phyloP scores from a whole-genome alignment of 2,329 filamentous ascomycete species.

The Keithomyces neogunnii region DNA sequence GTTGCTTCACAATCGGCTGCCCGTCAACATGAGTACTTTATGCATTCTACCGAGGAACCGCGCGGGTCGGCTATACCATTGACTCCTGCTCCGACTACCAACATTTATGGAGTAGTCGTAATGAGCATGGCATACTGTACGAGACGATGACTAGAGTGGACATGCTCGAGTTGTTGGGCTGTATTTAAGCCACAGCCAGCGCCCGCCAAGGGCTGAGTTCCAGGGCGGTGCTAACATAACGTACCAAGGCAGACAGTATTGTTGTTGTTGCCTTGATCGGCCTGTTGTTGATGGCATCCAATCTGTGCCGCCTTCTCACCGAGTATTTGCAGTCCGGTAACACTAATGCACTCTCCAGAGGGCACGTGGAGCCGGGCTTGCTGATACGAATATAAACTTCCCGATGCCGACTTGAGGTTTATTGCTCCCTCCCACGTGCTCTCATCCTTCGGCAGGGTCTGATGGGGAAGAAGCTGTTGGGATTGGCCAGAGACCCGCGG shows the following conservation, averaged over 20 bases:
- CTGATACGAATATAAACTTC: too few species aligned
- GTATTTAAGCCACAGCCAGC: background rate
- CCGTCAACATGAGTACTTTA: background rate
- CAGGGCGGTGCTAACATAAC: background rate
- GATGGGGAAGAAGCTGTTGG: too few species aligned
- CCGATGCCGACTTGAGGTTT: too few species aligned
- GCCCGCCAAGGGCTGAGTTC: background rate
- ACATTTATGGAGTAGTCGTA: background rate
- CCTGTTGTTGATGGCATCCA: too few species aligned
- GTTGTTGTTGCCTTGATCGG: background rate
- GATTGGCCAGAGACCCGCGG: too few species aligned
- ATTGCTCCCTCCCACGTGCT: too few species aligned
- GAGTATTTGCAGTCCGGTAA: too few species aligned
- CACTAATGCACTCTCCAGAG: too few species aligned
- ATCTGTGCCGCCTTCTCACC: too few species aligned
- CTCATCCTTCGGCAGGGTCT: too few species aligned
- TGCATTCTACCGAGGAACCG: background rate
- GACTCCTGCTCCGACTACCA: background rate
- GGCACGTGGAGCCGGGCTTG: too few species aligned
- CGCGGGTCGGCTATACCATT: background rate
- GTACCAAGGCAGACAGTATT: background rate
- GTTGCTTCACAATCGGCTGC: too few species aligned
- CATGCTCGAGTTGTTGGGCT: background rate
- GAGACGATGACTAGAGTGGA: background rate
- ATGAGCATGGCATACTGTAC: background rate